A percentile compares a stretch with the other conserved stretches of the same genome.
Conservation (phyloP, 768 basidiomycete species). For the Termitomyces heimii region DNA sequence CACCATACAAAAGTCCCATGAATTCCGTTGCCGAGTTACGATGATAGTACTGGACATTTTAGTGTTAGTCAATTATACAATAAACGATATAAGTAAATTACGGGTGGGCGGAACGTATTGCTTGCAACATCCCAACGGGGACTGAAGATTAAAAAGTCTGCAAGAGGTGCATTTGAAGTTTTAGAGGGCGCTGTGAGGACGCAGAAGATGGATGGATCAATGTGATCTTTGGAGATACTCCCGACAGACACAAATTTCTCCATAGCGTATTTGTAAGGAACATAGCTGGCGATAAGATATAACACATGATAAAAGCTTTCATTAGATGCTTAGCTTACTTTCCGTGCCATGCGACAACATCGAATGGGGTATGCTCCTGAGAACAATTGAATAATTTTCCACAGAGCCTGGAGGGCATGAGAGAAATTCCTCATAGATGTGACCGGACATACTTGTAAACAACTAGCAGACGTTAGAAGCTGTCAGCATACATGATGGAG, state of each 20-base stretch:
- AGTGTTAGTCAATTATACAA: not conserved
- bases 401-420: conserved; percentile 33
- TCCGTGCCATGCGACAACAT: conserved; percentile 68
- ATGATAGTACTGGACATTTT: conserved; percentile 47
- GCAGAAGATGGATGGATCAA: conserved; percentile 66
- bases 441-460: conserved; percentile 38
- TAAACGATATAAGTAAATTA: conserved; percentile 16
- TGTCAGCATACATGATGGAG: not conserved
- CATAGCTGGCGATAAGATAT: conserved; percentile 34
- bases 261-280: conserved; percentile 62
- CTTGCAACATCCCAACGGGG: conserved; percentile 59
- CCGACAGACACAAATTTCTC: conserved; percentile 61
- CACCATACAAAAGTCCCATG: conserved; percentile 58
- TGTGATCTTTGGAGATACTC: conserved; percentile 61
- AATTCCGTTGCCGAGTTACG: conserved; percentile 59
- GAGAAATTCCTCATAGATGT: not conserved
- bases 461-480: conserved; percentile 20
- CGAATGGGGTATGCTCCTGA: conserved; percentile 65
- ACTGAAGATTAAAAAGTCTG: conserved; percentile 62
- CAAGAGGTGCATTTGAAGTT: conserved; percentile 48
- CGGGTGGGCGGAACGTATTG: conserved; percentile 56
- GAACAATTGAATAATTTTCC: conserved; percentile 47
- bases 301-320: not conserved
- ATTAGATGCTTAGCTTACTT: conserved; percentile 43
- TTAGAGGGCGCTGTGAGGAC: conserved; percentile 64